A percentile compares a stretch with the other conserved stretches of the same genome.
phyloP scores from a whole-genome alignment of 805 yeast genomes.

The Saccharomyces paradoxus region DNA sequence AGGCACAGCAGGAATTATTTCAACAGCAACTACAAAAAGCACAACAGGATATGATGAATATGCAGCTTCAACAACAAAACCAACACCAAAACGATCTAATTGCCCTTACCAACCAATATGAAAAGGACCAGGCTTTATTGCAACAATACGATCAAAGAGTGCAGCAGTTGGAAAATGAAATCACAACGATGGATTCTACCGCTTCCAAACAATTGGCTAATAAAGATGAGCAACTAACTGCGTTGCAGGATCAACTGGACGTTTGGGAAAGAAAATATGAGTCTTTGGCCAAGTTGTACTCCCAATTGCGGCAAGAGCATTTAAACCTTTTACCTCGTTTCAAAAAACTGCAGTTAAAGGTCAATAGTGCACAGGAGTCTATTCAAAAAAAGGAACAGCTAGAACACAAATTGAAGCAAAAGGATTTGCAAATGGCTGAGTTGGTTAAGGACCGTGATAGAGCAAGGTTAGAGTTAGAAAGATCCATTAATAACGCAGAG shows the following conservation, averaged over 20 bases:
- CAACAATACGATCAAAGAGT: slow-evolving; percentile 85
- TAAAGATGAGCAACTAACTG: slow-evolving; percentile 62
- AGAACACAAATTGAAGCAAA: slow-evolving; percentile 76
- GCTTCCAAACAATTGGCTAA: slow-evolving; percentile 67
- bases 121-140: slow-evolving; percentile 72
- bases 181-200: slow-evolving; percentile 49
- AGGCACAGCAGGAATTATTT: slow-evolving; percentile 47
- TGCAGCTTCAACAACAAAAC: slow-evolving; percentile 48
- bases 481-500: slow-evolving; percentile 35
- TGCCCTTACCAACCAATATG: slow-evolving; percentile 70
- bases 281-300: slow-evolving; percentile 77
- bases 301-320: slow-evolving; percentile 89
- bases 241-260: slow-evolving; percentile 63
- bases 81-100: slow-evolving; percentile 74
- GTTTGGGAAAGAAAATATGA: slow-evolving; percentile 85
- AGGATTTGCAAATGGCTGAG: slow-evolving; percentile 81
- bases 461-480: slow-evolving; percentile 65
- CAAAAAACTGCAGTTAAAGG: slow-evolving; percentile 77
- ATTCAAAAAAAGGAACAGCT: slow-evolving; percentile 72
- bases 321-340: slow-evolving; percentile 66
- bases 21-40: slow-evolving; percentile 66
- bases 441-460: slow-evolving; percentile 83
- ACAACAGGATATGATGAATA: slow-evolving; percentile 55
- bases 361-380: slow-evolving; percentile 84
- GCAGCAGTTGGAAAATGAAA: slow-evolving; percentile 68